phyloP scores from a whole-genome alignment of 129 eudicot genomes.

The Artemisia tridentata region DNA sequence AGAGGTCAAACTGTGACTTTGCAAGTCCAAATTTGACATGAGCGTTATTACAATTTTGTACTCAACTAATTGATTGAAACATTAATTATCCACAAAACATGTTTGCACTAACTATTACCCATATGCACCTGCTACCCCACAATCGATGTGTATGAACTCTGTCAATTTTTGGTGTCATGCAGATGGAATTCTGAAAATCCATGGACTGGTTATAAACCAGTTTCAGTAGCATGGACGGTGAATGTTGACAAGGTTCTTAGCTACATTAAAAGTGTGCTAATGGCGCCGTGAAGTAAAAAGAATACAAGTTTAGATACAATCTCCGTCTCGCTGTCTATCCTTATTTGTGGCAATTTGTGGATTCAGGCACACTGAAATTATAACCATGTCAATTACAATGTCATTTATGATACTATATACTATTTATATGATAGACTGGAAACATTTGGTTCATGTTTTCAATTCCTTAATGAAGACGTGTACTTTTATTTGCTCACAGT shows the following conservation, averaged over 20 bases:
- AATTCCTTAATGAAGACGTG: background rate
- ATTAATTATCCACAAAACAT: too few relatives aligned
- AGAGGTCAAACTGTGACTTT: constrained; percentile 1
- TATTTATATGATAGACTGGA: background rate
- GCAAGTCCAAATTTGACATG: background rate
- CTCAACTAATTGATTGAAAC: background rate
- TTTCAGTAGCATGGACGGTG: constrained; percentile 88
- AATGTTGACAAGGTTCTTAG: constrained; percentile 56
- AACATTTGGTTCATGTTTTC: background rate
- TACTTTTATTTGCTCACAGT: background rate
- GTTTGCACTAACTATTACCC: too few relatives aligned
- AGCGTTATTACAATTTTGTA: background rate
- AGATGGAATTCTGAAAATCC: constrained; percentile 89
- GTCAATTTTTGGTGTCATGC: constrained; percentile 18
- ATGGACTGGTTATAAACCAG: constrained; percentile 73
- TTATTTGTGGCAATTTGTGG: constrained; percentile 9
- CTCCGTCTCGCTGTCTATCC: background rate
- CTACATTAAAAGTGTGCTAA: constrained; percentile 48
- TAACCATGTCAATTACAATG: background rate
- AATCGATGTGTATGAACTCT: background rate
- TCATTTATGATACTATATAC: background rate
- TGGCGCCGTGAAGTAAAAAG: constrained; percentile 44
- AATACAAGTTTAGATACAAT: background rate
- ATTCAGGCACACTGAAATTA: background rate
- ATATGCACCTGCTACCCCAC: too few relatives aligned